These are phyloP conservation scores for Abrus precatorius DNA, from an alignment of 306 rosid species.

Conservation along the genomic window DNA sequence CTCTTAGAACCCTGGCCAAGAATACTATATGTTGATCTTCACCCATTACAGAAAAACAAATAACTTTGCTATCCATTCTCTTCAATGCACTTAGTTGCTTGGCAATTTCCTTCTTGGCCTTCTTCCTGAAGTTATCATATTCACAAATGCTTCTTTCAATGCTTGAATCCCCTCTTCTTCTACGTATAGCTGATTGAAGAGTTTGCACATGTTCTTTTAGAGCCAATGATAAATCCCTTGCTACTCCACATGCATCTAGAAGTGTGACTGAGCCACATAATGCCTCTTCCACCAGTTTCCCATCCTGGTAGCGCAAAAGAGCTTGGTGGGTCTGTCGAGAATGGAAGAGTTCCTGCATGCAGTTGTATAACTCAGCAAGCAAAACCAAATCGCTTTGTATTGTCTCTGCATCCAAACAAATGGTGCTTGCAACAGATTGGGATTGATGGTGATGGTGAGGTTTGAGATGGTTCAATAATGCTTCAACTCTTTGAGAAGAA, in stretches of 20 bases:
- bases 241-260: conserved; percentile 63
- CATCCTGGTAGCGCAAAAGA: conserved; percentile 57
- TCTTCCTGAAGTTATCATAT: conserved; percentile 66
- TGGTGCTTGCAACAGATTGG: conserved; percentile 27
- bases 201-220: conserved; percentile 63
- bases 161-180: conserved; percentile 64
- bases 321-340: conserved; percentile 64
- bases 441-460: conserved; percentile 12
- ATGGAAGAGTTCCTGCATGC: conserved; percentile 61
- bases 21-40: conserved; percentile 48
- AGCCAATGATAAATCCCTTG: conserved; percentile 57
- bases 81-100: conserved; percentile 62
- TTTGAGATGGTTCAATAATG: conserved; percentile 59
- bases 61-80: conserved; percentile 55
- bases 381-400: conserved; percentile 59
- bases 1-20: conserved; percentile 59
- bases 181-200: conserved; percentile 68
- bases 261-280: conserved; percentile 60
- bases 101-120: conserved; percentile 66
- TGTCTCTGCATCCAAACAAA: conserved; percentile 41
- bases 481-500: conserved; percentile 62
- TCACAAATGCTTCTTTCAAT: conserved; percentile 52
- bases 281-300: conserved; percentile 58
- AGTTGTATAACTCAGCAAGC: conserved; percentile 65
- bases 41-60: conserved; percentile 34